Base-by-base conservation (phyloP, 257 asterid genomes). In the Coffea eugenioides region DNA sequence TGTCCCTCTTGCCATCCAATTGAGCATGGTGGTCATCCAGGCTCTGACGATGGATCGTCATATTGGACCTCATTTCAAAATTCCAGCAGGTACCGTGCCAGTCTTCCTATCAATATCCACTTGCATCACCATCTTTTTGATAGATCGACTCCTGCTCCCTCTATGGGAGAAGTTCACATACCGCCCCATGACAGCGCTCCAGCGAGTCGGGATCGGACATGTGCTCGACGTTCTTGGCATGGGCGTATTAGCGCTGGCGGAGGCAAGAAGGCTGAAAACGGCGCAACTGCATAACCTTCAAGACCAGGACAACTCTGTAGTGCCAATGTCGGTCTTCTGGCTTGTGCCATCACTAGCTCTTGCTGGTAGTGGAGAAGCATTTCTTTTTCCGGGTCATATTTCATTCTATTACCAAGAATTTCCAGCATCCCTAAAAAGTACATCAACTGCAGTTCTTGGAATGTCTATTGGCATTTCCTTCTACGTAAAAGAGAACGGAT, bases 331-430 rank as follows among this genome's bases (percentile, higher is more conserved):
- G 8, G 92, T 85, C 2, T 46, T 90, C 46, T 92, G 95, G 95
- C 82, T 92, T 9, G 88, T 90, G 72, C 89, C 94, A 46, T 74
- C 81, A 8, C 57, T 80, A 1, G 79, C 62, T 15, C 18, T 83
- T 15, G 61, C 86, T 25, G 97, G 97, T 6, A 12, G 85, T 34
- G 92, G 92, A 12, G 95, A 88, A 54, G 95, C 92, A 5, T 87
- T 92, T 71, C 91, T 84, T 68, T 92, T 86, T 64, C 92, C 93
- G 0, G 92, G 91, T 27, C 88, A 92, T 8, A 80, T 92, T 41
- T 85, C 89, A 4, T 57, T 90, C 1, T 92, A 89, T 36, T 92
- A 90, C 81, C 90, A 87, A 76, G 97, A 92, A 18, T 92, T 92
- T 64, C 97, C 95, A 1, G 81, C 49, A 0, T 67, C 88, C 1